These are phyloP conservation scores for Yamadazyma philogaea DNA, from an alignment of 805 yeast species.

Conservation along the genomic window DNA sequence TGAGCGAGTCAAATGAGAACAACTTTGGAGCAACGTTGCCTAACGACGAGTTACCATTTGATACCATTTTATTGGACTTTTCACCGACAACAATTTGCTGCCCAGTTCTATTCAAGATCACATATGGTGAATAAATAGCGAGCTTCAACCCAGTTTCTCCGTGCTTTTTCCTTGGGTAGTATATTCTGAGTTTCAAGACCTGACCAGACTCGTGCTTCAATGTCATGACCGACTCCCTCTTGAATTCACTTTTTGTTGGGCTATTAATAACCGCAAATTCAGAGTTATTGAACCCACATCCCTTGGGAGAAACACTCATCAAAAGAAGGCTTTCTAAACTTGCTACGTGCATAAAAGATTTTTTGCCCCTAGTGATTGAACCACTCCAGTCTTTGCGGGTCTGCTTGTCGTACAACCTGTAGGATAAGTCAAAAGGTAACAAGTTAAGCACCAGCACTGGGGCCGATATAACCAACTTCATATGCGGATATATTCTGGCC, in stretches of 20 bases:
- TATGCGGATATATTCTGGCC: conserved; percentile 75
- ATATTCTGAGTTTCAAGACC: conserved; percentile 56
- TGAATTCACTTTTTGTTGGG: conserved; percentile 51
- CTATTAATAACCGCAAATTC: conserved; percentile 74
- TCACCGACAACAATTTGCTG: conserved; percentile 56
- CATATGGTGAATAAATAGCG: conserved; percentile 78
- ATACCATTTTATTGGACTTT: conserved; percentile 48
- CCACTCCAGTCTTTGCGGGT: conserved; percentile 66
- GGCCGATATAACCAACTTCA: conserved; percentile 73
- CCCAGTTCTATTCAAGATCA: conserved; percentile 78
- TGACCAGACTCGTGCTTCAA: conserved; percentile 67
- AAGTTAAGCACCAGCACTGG: conserved; percentile 84
- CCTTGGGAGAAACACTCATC: conserved; percentile 63
- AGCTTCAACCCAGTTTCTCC: conserved; percentile 61
- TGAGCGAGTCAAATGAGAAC: conserved; percentile 74
- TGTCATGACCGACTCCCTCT: conserved; percentile 50
- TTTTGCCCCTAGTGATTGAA: conserved; percentile 57
- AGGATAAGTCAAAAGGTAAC: conserved; percentile 76
- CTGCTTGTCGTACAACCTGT: conserved; percentile 73
- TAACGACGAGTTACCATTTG: conserved; percentile 37
- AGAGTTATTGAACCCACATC: conserved; percentile 58
- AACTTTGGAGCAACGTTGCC: conserved; percentile 53
- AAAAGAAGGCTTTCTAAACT: conserved; percentile 68
- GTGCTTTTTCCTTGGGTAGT: conserved; percentile 52
- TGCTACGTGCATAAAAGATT: conserved; percentile 77